Evolutionary conservation across 768 basidiomycete species (phyloP), one percentile per base, ranked within the genome.

Genomic region (Boletellus emodensis): DNA sequence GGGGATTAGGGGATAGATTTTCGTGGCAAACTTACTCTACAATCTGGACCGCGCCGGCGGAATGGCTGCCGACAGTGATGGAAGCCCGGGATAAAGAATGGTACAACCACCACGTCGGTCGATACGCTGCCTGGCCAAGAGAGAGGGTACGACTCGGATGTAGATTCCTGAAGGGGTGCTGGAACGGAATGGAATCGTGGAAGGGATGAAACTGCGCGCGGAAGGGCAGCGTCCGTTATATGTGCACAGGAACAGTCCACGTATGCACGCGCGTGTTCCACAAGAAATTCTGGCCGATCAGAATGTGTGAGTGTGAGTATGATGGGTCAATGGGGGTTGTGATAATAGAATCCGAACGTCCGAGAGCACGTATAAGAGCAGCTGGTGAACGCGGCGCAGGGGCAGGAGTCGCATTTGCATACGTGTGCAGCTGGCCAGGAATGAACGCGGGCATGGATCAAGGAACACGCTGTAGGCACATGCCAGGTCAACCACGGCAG

Each of bases 161-260:
- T 10, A 41, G 28, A 14, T 20, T 44, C 39, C 36, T 47, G 12
- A 26, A 44, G 17, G 17, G 41, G 38, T 10, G 40, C 46, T 53
- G 35, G 33, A 46, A 44, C 9, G 43, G 37, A 41, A 46, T 40
- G 40, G 55, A 28, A 54, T 34, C 38, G 57, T 46, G 52, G 46
- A 44, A 43, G 40, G 46, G 51, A 53, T 40, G 44, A 46, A 58
- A 53, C 35, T 15, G 40, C 53, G 20, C n/a, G 48, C 49, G 28
- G 45, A 38, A 34, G 46, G 43, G 46, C 18, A 46, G 36, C 39
- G 37, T 54, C 53, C 38, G 48, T 56, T 63, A 63, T 65, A 63
- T 62, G 62, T 43, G 45, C 18, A 49, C 48, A 65, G 39, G 36
- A 42, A 40, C 33, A 28, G 22, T 40, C 40, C 26, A 52, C 41